These are phyloP conservation scores for Nadsonia commutata DNA, from an alignment of 1,139 yeast genomes.

Conservation along the genomic window DNA sequence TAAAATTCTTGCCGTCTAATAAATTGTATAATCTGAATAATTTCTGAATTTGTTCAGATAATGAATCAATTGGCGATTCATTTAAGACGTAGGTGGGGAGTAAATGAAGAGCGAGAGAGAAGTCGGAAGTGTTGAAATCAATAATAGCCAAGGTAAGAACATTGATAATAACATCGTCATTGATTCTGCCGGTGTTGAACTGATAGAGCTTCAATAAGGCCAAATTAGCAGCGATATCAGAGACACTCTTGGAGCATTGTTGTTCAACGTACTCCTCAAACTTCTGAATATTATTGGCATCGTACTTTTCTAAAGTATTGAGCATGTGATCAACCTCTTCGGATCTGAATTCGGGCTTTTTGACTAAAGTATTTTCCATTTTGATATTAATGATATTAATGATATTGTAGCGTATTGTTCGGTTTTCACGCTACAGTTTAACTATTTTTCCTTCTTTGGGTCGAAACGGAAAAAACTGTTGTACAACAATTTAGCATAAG, in stretches of 20 bases:
- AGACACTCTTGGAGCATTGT: conserved; percentile 25
- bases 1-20: conserved; percentile 24
- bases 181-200: conserved; percentile 23
- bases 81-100: conserved; percentile 27
- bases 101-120: conserved; percentile 29
- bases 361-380: conserved; percentile 20
- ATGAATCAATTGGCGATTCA: conserved; percentile 15
- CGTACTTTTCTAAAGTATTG: conserved; percentile 30
- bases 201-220: conserved; percentile 32
- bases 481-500: no score
- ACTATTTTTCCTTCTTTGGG: not conserved
- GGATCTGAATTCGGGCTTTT: conserved; percentile 26
- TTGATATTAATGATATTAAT: not conserved
- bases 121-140: conserved; percentile 29
- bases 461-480: not conserved
- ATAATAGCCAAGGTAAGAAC: conserved; percentile 29
- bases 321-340: conserved; percentile 24
- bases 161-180: conserved; percentile 27
- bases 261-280: conserved; percentile 28
- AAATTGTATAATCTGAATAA: conserved; percentile 24
- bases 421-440: no score
- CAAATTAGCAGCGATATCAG: conserved; percentile 31
- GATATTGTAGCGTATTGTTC: no score
- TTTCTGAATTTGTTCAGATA: conserved; percentile 24
- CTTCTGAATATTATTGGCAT: conserved; percentile 28